Conservation (phyloP, 164 flowering plant species). For the Vitis rotundifolia region DNA sequence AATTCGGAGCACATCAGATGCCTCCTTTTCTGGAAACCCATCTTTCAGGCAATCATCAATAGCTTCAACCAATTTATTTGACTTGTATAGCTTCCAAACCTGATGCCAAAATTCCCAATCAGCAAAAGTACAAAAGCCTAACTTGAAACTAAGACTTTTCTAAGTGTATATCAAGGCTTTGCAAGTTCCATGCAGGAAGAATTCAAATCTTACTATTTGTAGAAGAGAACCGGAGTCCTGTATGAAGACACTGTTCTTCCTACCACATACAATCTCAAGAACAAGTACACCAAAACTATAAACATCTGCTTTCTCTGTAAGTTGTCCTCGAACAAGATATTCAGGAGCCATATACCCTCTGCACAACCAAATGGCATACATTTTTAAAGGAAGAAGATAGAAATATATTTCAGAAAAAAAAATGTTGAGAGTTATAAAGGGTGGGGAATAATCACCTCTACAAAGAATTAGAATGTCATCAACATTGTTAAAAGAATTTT, state of each 20-base stretch:
- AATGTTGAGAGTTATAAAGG: background rate
- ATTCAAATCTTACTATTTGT: slow-evolving; percentile 32
- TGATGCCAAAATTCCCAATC: slow-evolving; percentile 20
- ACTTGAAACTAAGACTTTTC: background rate
- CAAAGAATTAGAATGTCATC: background rate
- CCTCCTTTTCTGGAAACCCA: slow-evolving; percentile 44
- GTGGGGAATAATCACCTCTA: too few species aligned
- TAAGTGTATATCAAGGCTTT: background rate
- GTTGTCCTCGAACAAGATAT: slow-evolving; percentile 63
- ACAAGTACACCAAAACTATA: slow-evolving; percentile 65
- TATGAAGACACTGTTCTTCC: slow-evolving; percentile 39
- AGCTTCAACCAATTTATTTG: slow-evolving; percentile 40
- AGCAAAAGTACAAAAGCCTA: background rate
- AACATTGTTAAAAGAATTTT: background rate
- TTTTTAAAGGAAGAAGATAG: background rate
- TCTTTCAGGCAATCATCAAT: slow-evolving; percentile 48
- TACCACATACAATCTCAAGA: slow-evolving; percentile 55
- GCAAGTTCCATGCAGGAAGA: background rate
- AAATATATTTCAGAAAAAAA: background rate
- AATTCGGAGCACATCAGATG: slow-evolving; percentile 54
- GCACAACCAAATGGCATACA: slow-evolving; percentile 12
- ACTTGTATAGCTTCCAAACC: slow-evolving; percentile 71
- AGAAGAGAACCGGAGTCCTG: slow-evolving; percentile 44
- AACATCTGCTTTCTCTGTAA: slow-evolving; percentile 72
- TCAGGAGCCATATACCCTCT: slow-evolving; percentile 87